Percentiles rank a stretch among this genome's conserved stretches.
These are phyloP conservation scores for Mycosphaerella arachidis DNA, from an alignment of 2,329 filamentous ascomycete species.

Conservation along the genomic window DNA sequence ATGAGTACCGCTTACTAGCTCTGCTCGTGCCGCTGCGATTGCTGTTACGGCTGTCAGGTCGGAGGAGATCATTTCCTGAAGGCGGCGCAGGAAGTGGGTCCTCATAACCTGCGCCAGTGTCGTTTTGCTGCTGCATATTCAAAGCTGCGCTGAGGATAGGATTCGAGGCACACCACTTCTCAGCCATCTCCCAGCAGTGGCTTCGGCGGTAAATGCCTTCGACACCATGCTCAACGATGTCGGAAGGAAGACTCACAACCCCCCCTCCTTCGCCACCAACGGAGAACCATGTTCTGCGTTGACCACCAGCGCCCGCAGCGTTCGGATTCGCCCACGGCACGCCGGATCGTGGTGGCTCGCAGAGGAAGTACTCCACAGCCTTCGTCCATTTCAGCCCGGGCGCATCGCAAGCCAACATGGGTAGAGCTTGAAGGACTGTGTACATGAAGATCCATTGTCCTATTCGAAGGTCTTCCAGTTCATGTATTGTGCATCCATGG, in stretches of 20 bases:
- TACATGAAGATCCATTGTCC: conserved; percentile 82
- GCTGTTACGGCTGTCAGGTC: conserved; percentile 17
- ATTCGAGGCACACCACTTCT: conserved; percentile 53
- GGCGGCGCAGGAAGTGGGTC: conserved; percentile 20
- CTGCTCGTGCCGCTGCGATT: conserved; percentile 9
- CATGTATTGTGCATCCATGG: conserved; percentile 58
- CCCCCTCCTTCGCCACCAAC: conserved; percentile 60
- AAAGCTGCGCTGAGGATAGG: conserved; percentile 30
- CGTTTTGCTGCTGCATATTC: conserved; percentile 19
- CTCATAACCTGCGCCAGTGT: conserved; percentile 8
- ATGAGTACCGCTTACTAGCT: conserved; percentile 38
- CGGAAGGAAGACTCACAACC: conserved; percentile 58
- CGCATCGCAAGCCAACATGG: conserved; percentile 72
- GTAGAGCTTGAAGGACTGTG: conserved; percentile 69
- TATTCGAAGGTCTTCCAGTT: conserved; percentile 65
- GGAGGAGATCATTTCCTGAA: conserved; percentile 14
- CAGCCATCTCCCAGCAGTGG: conserved; percentile 64
- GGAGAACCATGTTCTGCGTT: conserved; percentile 63
- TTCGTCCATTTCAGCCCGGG: conserved; percentile 64
- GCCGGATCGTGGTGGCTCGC: conserved; percentile 67
- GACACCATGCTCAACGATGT: conserved; percentile 61
- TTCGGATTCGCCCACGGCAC: conserved; percentile 62
- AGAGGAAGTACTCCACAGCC: conserved; percentile 77
- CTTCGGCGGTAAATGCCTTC: conserved; percentile 65
- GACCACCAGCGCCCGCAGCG: conserved; percentile 44